A percentile compares a stretch with the other conserved stretches of the same genome.
Conservation (phyloP, 495 filamentous ascomycete genomes). For the Daldinia decipiens region DNA sequence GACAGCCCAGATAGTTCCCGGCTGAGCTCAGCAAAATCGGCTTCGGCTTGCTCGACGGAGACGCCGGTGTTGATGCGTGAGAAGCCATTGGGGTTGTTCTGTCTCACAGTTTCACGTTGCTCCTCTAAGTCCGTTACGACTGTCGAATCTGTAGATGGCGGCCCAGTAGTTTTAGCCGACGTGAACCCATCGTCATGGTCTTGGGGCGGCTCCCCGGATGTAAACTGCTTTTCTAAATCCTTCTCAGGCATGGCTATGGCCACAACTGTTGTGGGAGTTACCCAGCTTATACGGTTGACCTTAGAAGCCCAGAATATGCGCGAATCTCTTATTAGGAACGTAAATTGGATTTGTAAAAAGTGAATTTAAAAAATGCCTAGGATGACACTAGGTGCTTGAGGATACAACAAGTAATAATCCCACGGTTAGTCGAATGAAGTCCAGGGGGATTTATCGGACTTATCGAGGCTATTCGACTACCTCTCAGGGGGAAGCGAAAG, state of each 20-base stretch:
- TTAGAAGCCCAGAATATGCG: not conserved
- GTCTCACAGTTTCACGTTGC: constrained; percentile 56
- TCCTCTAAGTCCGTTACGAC: constrained; percentile 56
- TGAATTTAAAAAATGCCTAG: not conserved
- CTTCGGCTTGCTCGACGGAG: constrained; percentile 76
- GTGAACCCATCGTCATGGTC: constrained; percentile 12
- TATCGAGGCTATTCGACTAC: not conserved
- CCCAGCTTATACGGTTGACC: not conserved
- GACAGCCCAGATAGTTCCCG: constrained; percentile 76
- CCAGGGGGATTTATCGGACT: not conserved
- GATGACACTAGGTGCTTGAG: not conserved
- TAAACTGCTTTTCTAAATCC: constrained; percentile 28
- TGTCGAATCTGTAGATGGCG: constrained; percentile 52
- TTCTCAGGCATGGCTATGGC: constrained; percentile 28
- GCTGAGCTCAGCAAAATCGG: constrained; percentile 79
- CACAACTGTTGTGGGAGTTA: not conserved
- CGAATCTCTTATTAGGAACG: not conserved
- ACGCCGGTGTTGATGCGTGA: constrained; percentile 61
- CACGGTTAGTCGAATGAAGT: not conserved
- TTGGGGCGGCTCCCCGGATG: constrained; percentile 15
- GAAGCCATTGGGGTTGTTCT: constrained; percentile 63
- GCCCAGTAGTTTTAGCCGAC: constrained; percentile 31
- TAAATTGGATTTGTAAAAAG: not conserved
- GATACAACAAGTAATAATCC: not conserved
- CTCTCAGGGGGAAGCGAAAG: not conserved